phyloP scores from a whole-genome alignment of 441 rosid genomes.

The Omphalea diandra region DNA sequence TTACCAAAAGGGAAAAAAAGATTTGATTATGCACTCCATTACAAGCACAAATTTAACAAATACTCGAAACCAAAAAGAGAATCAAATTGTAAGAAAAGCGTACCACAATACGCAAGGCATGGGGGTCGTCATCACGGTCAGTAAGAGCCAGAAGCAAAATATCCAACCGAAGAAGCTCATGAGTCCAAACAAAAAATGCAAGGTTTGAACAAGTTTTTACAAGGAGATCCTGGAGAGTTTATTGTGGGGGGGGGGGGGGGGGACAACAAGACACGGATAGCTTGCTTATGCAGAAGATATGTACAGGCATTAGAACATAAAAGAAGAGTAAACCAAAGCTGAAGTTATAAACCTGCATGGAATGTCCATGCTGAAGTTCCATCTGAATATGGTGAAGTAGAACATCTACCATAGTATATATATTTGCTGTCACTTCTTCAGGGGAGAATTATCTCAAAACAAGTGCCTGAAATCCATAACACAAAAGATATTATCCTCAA shows the following conservation, averaged over 20 bases:
- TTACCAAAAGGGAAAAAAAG: background rate
- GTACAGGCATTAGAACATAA: slow-evolving; percentile 7
- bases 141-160: slow-evolving; percentile 86
- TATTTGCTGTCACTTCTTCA: slow-evolving; percentile 90
- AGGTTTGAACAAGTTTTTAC: slow-evolving; percentile 70
- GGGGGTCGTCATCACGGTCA: slow-evolving; percentile 97
- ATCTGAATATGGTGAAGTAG: slow-evolving; percentile 77
- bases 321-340: slow-evolving; percentile 19
- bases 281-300: background rate
- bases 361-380: slow-evolving; percentile 79
- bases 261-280: background rate
- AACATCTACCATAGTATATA: slow-evolving; percentile 95
- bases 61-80: slow-evolving; percentile 6
- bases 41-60: background rate
- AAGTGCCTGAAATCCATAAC: slow-evolving; percentile 50
- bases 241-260: background rate
- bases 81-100: slow-evolving; percentile 23
- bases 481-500: slow-evolving; percentile 12
- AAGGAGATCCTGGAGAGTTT: slow-evolving; percentile 53
- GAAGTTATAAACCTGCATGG: slow-evolving; percentile 51
- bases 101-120: slow-evolving; percentile 92
- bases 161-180: slow-evolving; percentile 93
- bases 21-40: background rate
- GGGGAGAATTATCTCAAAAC: slow-evolving; percentile 90
- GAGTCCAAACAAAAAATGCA: slow-evolving; percentile 80